Evolutionary conservation across 768 basidiomycete species (phyloP).

Genomic region (Leccinellum rugosiceps): DNA sequence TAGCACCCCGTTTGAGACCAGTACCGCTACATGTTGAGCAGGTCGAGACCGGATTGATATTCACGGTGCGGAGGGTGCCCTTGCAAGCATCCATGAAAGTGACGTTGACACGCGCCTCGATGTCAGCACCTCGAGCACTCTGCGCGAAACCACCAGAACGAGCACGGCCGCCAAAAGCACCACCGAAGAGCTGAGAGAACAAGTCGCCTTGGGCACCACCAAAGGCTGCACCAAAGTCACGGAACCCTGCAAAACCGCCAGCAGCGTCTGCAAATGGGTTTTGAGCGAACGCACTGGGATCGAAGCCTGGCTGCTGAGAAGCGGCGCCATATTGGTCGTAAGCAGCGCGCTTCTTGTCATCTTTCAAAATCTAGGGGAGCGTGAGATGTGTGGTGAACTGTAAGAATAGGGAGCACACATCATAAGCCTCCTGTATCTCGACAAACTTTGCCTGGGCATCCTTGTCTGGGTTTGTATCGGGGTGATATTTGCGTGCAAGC

Average conservation of each 20-base stretch:
- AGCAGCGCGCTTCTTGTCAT: constrained; percentile 86
- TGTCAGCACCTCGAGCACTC: constrained; percentile 66
- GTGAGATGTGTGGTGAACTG: constrained; percentile 19
- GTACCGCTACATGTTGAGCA: constrained; percentile 82
- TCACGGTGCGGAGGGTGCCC: constrained; percentile 74
- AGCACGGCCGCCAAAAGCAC: constrained; percentile 49
- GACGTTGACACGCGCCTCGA: constrained; percentile 73
- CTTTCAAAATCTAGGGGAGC: constrained; percentile 74
- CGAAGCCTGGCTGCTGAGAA: constrained; percentile 92
- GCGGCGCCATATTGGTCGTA: constrained; percentile 93
- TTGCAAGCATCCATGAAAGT: constrained; percentile 95
- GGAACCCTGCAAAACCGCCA: constrained; percentile 71
- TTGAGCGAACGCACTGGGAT: constrained; percentile 77
- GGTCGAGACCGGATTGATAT: constrained; percentile 75
- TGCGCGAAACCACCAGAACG: constrained; percentile 43
- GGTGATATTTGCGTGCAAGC: constrained; percentile 98
- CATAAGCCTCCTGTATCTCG: constrained; percentile 97
- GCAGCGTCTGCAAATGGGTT: constrained; percentile 45
- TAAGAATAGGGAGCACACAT: constrained; percentile 51
- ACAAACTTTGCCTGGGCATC: constrained; percentile 88
- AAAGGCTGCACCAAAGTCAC: constrained; percentile 64
- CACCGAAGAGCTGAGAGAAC: constrained; percentile 84
- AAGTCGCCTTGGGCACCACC: constrained; percentile 58
- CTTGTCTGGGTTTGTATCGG: constrained; percentile 94
- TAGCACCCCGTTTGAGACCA: constrained; percentile 84